Evolutionary conservation across 768 basidiomycete species (phyloP).

Genomic region (Mycena latifolia): DNA sequence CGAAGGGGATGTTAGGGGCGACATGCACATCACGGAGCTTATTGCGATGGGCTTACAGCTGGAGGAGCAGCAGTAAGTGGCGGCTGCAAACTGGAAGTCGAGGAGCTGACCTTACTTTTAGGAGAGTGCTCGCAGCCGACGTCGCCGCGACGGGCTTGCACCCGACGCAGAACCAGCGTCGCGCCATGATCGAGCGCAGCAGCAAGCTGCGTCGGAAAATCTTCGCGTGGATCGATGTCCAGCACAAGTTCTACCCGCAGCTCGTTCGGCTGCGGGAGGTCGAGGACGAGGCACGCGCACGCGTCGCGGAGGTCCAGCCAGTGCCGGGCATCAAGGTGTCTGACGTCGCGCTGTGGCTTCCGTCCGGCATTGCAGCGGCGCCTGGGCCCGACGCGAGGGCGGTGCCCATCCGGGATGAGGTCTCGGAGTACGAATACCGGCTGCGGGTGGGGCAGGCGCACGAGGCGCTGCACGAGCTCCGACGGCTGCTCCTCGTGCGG

Average conservation of each 20-base stretch:
- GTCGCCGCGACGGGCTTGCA: no score
- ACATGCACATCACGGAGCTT: constrained; percentile 23
- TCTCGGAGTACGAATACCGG: constrained; percentile 37
- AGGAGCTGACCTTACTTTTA: no score
- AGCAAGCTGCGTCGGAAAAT: constrained; percentile 18
- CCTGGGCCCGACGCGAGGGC: background rate
- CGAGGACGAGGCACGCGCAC: constrained; percentile 5
- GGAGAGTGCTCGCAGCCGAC: background rate
- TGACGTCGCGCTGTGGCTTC: constrained; percentile 37
- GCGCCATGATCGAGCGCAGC: constrained; percentile 29
- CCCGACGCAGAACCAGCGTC: constrained; percentile 33
- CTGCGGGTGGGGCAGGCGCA: constrained; percentile 41
- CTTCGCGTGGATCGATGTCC: background rate
- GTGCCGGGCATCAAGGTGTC: background rate
- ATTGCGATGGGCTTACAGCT: no score
- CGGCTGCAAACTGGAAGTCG: no score
- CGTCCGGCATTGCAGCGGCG: constrained; percentile 28
- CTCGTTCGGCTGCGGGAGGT: background rate
- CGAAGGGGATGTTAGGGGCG: constrained; percentile 1
- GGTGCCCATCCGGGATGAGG: background rate
- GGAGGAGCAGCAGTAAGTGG: constrained; percentile 32
- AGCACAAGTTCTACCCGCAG: background rate
- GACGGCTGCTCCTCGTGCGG: no score
- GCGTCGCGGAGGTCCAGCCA: background rate
- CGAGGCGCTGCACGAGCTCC: no score